Evolutionary conservation across 2,329 filamentous ascomycete species (phyloP), one percentile per base, ranked within the genome.

Genomic region (Pseudogymnoascus sp.): DNA sequence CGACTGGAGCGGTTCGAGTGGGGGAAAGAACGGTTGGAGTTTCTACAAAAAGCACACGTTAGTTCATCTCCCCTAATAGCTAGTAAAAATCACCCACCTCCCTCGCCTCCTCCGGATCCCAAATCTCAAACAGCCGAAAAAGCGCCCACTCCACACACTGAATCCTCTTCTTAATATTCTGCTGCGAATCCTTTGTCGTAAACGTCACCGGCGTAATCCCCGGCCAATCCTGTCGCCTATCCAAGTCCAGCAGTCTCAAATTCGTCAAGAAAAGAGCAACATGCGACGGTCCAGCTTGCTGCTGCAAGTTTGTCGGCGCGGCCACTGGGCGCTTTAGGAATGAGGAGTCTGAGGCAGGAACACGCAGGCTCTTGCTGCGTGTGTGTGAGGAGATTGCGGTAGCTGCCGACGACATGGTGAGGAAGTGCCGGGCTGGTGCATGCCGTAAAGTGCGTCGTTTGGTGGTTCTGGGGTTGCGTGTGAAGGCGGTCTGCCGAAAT

Each of bases 11-110:
- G 93, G 91, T 70, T 97, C 92, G 67, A 90, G 82, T 0, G 94
- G 91, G 14, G 94, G 94, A 72, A 95, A 97, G 78, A 93, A 94
- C 0, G 91, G 90, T 64, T 88, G 87, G 8, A 97, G 81, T 81
- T 94, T 97, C 89, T 53, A 18, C 2, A 18, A 31, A 18, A 53
- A n/a, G 31, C 50, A 31, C 60, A 31, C 16, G 10, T 59, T n/a
- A 64, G 69, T 56, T 69, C 62, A 33, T 56, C 42, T 60, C 12
- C 47, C 47, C 47, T 6, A 11, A 7, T 1, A 18, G 16, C 59
- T 69, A 7, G 28, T 31, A 62, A 53, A 63, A 12, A 5, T 2
- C 14, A 70, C 78, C 42, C 80, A 91, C 90, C 77, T 88, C 87
- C 66, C 84, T 82, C 16, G 92, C 84, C 69, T 90, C 88, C 10